These are phyloP conservation scores for Dunaliella primolecta DNA, from an alignment of 139 green algal species.

Conservation along the genomic window DNA sequence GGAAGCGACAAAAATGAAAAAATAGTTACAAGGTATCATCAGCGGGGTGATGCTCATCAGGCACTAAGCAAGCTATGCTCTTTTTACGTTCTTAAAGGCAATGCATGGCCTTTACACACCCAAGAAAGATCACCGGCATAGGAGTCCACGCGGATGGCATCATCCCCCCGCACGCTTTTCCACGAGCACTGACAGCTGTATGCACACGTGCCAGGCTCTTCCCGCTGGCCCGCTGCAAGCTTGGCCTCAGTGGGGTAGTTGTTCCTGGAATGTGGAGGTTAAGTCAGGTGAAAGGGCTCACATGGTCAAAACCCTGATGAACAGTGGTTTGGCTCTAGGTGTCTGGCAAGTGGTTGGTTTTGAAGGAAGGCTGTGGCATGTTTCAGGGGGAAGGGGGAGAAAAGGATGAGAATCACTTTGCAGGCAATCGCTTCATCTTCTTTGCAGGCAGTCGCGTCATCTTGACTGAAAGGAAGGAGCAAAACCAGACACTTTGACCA, in stretches of 20 bases:
- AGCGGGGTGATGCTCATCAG: too few species aligned
- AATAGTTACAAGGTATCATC: not conserved
- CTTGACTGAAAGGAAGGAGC: too few species aligned
- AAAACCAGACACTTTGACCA: too few species aligned
- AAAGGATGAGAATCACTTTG: too few species aligned
- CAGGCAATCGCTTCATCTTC: too few species aligned
- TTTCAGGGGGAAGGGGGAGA: too few species aligned
- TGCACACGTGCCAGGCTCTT: constrained; percentile 10
- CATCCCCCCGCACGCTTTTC: constrained; percentile 8
- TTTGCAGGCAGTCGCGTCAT: too few species aligned
- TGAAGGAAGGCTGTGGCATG: too few species aligned
- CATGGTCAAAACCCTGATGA: not conserved
- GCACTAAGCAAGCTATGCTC: not conserved
- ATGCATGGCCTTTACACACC: constrained; percentile 34
- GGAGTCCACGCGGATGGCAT: constrained; percentile 20
- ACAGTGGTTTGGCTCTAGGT: too few species aligned
- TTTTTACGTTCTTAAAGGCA: not conserved
- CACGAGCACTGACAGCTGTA: constrained; percentile 50
- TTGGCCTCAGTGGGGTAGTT: constrained; percentile 37
- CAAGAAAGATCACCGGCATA: constrained; percentile 24
- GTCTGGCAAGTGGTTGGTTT: too few species aligned
- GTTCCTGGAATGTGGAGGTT: constrained; percentile 23
- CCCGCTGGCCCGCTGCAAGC: constrained; percentile 22
- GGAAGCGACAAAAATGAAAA: not conserved
- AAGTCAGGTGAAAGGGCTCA: not conserved